Base-by-base conservation (phyloP, 1,139 yeast genomes). In the Ogataea hybrid region DNA sequence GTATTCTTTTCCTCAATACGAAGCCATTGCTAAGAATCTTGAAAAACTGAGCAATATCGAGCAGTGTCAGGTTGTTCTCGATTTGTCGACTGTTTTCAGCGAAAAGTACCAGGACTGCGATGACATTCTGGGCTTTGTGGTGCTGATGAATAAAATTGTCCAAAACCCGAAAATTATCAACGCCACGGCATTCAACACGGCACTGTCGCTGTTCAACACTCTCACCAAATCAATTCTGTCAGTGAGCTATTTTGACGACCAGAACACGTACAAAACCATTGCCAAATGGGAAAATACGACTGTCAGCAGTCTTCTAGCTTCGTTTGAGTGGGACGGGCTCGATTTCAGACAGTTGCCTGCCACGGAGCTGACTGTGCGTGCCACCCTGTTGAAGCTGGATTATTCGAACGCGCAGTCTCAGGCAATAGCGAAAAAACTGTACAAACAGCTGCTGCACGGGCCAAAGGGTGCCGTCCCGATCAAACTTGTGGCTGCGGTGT, bases 371-470 rank as follows among this genome's bases (percentile, higher is more conserved):
- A 60, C 65, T 25, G 67, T 69, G 10, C 65, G 79, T 49, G 65
- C 68, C 44, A 51, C 69, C 2, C 55, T 77, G 17, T 58, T 77
- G 23, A 65, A 65, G 28, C 59, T 73, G 25, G 69, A 63, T 16
- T 38, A 46, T 15, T 56, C 59, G 9, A 53, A 58, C 9, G 56
- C 58, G 7, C 65, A 63, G 7, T 58, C 67, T 20, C 64, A 63
- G 29, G 53, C 51, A 3, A 48, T 76, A 5, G 66, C 70, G 25
- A 64, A 64, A 22, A 63, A 59, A 33, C 53, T 74, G 35, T 75
- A 69, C 61, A 75, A 75, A 48, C 68, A 68, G 34, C 48, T 77
- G 22, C 58, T 68, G 32, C 75, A 80, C 18, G 82, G 82, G 3
- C 75, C 78, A 22, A 61, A 68, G 28, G 57, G 67, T 23, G 59